A percentile compares a stretch with the other conserved stretches of the same genome.
Conservation (phyloP, 1,284 basidiomycete genomes). For the Caloboletus firmus region DNA sequence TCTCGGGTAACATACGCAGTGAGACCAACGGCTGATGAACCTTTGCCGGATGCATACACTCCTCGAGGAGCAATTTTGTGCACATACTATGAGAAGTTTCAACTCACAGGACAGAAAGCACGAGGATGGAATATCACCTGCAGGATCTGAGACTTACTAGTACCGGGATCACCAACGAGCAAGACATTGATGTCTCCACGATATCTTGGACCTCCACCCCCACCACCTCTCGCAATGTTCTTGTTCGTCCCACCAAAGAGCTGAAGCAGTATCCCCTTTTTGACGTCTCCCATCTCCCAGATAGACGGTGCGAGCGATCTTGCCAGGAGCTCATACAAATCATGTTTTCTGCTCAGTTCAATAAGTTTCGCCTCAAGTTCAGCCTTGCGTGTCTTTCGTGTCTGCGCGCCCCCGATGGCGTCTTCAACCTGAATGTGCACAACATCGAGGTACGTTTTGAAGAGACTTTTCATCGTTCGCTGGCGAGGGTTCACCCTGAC, state of each 20-base stretch:
- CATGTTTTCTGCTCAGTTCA: slow-evolving; percentile 71
- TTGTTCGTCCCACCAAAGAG: slow-evolving; percentile 98
- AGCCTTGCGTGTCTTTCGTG: slow-evolving; percentile 50
- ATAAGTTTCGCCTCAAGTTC: slow-evolving; percentile 62
- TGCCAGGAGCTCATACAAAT: slow-evolving; percentile 87
- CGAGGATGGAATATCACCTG: slow-evolving; percentile 52
- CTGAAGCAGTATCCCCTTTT: slow-evolving; percentile 96
- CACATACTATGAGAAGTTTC: slow-evolving; percentile 69
- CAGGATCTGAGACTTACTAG: slow-evolving; percentile 94
- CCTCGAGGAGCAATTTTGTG: slow-evolving; percentile 98
- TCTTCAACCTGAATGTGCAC: slow-evolving; percentile 77
- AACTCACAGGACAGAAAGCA: slow-evolving; percentile 1
- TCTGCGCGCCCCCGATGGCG: slow-evolving; percentile 41
- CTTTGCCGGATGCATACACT: slow-evolving; percentile 96
- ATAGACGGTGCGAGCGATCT: slow-evolving; percentile 91
- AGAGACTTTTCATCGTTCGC: slow-evolving; percentile 90
- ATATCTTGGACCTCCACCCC: slow-evolving; percentile 93
- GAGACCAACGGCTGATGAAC: slow-evolving; percentile 96
- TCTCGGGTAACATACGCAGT: slow-evolving; percentile 98
- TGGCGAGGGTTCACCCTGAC: slow-evolving; percentile 92
- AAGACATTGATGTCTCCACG: slow-evolving; percentile 97
- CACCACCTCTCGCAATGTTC: slow-evolving; percentile 88
- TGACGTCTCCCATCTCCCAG: slow-evolving; percentile 99
- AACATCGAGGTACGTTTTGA: slow-evolving; percentile 97
- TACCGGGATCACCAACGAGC: slow-evolving; percentile 97